Base-by-base conservation (phyloP, 2,329 filamentous ascomycete genomes). In the Sphaceloma murrayae region DNA sequence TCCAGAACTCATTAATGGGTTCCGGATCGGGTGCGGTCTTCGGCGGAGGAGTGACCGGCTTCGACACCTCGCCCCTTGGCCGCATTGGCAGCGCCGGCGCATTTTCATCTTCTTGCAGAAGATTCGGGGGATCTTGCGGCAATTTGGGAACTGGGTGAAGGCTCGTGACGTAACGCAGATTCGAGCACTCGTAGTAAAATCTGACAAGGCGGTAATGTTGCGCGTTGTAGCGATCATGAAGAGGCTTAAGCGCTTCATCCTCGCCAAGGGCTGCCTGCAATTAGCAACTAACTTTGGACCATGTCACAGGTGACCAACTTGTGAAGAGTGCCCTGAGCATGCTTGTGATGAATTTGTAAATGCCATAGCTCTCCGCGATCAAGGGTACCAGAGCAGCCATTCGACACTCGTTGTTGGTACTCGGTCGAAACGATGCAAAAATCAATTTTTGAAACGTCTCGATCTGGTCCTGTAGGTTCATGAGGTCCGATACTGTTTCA, bases 271-370 rank as follows among this genome's bases (percentile, higher is more conserved):
- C 83, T 83, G 14, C 10, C 11, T 27, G 5, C 21, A 21, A 26
- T 32, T 11, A 40, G 30, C 24, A 9, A 3, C 13, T 3, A n/a
- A 4, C 2, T 30, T 13, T 13, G n/a, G 14, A 13, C 14, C n/a
- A 16, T n/a, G 27, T 36, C 5, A 11, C 6, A 8, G n/a, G 17
- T 14, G 6, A 27, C 67, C 80, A 59, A 88, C 84, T 87, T 2
- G 85, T 45, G 42, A 45, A 45, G 88, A 98, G 95, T 11, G 91
- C 91, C 46, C 91, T 78, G 50, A 98, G 67, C 91, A 98, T 98
- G 81, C 91, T 98, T 0, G 91, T 98, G 52, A 95, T 88, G 62
- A 98, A 98, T 66, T 96, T 96, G 73, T 98, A 98, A 54, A 98
- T 96, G 36, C 91, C 91, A 64, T 96, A 98, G 62, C 87, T 96